Percentiles rank a stretch among this genome's conserved stretches.
Conservation (phyloP, 169 alveolate genomes). For the Besnoitia besnoiti region DNA sequence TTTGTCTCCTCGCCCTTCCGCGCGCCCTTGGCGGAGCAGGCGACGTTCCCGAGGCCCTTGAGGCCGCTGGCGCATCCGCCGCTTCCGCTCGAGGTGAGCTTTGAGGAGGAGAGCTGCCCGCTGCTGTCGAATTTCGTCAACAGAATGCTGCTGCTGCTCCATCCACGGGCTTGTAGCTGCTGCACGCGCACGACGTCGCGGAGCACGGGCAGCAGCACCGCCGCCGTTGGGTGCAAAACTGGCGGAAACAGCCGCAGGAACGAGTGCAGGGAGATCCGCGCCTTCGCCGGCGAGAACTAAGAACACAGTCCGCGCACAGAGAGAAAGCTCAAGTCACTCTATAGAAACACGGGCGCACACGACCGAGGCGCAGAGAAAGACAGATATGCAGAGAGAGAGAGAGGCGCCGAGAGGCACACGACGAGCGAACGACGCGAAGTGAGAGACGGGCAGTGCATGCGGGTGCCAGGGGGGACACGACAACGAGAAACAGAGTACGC, state of each 20-base stretch:
- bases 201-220: slow-evolving; percentile 21
- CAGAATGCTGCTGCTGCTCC: slow-evolving; percentile 1
- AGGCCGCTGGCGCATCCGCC: background rate
- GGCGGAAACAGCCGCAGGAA: slow-evolving; percentile 43
- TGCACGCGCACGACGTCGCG: slow-evolving; percentile 29
- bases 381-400: background rate
- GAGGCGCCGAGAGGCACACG: background rate
- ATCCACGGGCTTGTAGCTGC: background rate
- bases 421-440: background rate
- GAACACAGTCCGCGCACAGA: background rate
- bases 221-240: slow-evolving; percentile 29
- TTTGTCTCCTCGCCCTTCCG: slow-evolving; percentile 20
- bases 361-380: no score
- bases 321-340: background rate
- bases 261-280: slow-evolving; percentile 31
- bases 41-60: background rate
- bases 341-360: no score
- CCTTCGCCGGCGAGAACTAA: slow-evolving; percentile 30
- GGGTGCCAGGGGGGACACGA: no score
- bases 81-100: background rate
- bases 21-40: slow-evolving; percentile 11
- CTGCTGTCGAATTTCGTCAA: background rate
- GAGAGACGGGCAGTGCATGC: background rate
- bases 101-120: background rate
- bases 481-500: background rate